Percentiles rank a stretch among this genome's conserved stretches.
phyloP scores from a whole-genome alignment of 2,329 filamentous ascomycete genomes.

The Verticillium zaregamsianum region DNA sequence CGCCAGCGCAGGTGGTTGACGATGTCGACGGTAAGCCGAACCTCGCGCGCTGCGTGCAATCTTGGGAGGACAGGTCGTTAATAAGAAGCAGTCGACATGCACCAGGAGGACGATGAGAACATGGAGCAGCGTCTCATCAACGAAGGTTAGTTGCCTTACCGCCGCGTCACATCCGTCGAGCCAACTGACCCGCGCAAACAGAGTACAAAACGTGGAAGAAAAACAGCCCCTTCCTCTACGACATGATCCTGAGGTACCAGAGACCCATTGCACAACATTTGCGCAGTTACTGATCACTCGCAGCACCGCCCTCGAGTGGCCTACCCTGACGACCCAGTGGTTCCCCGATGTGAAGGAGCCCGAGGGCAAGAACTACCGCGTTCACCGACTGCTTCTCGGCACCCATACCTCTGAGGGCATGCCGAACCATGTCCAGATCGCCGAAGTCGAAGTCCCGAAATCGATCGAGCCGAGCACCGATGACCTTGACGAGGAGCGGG shows the following conservation, averaged over 20 bases:
- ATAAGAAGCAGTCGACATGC: conserved; percentile 36
- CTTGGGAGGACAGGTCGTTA: not conserved
- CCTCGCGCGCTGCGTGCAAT: not conserved
- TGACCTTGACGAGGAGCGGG: conserved; percentile 87
- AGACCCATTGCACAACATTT: not conserved
- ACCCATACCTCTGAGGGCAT: conserved; percentile 88
- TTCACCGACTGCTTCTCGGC: conserved; percentile 86
- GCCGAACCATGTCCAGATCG: conserved; percentile 91
- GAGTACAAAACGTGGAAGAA: conserved; percentile 99
- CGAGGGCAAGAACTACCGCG: conserved; percentile 79
- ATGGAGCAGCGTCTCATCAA: conserved; percentile 87
- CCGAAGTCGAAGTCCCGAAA: conserved; percentile 89
- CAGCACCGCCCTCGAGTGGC: conserved; percentile 92
- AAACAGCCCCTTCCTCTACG: conserved; percentile 96
- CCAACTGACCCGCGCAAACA: conserved; percentile 24
- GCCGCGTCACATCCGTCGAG: not conserved
- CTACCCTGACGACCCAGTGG: conserved; percentile 96
- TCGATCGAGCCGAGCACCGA: conserved; percentile 66
- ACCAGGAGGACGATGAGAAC: conserved; percentile 67
- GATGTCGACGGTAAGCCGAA: conserved; percentile 42
- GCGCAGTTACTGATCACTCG: conserved; percentile 7
- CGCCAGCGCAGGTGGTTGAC: conserved; percentile 41
- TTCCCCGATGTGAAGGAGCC: conserved; percentile 89
- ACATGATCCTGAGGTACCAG: conserved; percentile 79
- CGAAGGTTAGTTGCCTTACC: conserved; percentile 56